A percentile compares a stretch with the other conserved stretches of the same genome.
phyloP scores from a whole-genome alignment of 768 basidiomycete species.

The Serendipita vermifera region DNA sequence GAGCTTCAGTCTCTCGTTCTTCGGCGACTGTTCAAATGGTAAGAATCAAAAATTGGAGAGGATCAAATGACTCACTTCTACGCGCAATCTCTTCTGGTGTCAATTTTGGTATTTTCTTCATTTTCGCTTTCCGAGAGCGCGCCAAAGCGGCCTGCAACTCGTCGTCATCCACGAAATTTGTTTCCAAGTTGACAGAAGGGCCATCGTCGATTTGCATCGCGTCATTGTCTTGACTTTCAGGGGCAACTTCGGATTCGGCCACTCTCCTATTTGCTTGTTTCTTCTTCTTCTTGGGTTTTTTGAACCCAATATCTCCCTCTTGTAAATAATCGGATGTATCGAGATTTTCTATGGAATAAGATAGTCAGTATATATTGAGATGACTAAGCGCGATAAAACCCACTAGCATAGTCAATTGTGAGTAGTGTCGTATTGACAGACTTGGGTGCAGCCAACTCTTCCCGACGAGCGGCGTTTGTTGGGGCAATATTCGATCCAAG shows the following conservation, averaged over 20 bases:
- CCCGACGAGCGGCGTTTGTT: conserved; percentile 28
- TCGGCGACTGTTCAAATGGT: conserved; percentile 52
- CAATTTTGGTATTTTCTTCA: conserved; percentile 57
- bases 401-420: conserved; percentile 83
- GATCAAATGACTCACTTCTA: conserved; percentile 47
- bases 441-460: conserved; percentile 35
- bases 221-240: conserved; percentile 12
- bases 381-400: too few relatives aligned
- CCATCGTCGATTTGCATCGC: conserved; percentile 70
- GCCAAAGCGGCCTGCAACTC: conserved; percentile 90
- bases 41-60: too few relatives aligned
- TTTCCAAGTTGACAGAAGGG: conserved; percentile 63
- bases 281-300: conserved; percentile 96
- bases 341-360: conserved; percentile 61
- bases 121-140: conserved; percentile 67
- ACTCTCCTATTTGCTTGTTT: conserved; percentile 64
- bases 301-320: conserved; percentile 88
- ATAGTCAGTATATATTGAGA: too few relatives aligned
- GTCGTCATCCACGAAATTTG: conserved; percentile 95
- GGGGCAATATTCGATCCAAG: conserved; percentile 39
- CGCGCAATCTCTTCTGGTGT: conserved; percentile 72
- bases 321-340: conserved; percentile 78
- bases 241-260: conserved; percentile 37
- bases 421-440: conserved; percentile 69
- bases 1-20: conserved; percentile 36